These are phyloP conservation scores for Inonotus obliquus DNA, from an alignment of 1,284 basidiomycete genomes.

Conservation along the genomic window DNA sequence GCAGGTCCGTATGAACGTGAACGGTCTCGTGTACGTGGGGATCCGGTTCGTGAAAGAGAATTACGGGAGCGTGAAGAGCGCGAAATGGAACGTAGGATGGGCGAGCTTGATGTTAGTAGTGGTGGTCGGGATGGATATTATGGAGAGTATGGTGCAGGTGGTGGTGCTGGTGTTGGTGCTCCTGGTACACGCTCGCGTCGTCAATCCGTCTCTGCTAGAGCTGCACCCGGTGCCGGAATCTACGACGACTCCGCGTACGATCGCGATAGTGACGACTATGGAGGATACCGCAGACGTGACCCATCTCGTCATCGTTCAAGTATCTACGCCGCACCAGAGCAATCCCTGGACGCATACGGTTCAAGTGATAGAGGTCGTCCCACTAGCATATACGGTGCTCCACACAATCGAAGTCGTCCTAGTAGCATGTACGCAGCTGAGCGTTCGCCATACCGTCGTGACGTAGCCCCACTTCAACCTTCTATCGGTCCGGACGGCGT, in stretches of 20 bases:
- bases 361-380: background rate
- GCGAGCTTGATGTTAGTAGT: slow-evolving; percentile 16
- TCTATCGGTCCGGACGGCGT: slow-evolving; percentile 13
- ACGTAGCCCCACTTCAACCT: slow-evolving; percentile 7
- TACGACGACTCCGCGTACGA: slow-evolving; percentile 20
- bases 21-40: slow-evolving; percentile 1
- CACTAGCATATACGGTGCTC: background rate
- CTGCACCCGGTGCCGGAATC: background rate
- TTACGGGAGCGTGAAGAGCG: slow-evolving; percentile 13
- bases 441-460: slow-evolving; percentile 17
- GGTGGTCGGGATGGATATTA: slow-evolving; percentile 10
- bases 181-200: slow-evolving; percentile 16
- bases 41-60: slow-evolving; percentile 1
- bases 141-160: slow-evolving; percentile 14
- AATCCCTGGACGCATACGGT: background rate
- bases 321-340: slow-evolving; percentile 8
- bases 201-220: slow-evolving; percentile 9
- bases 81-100: slow-evolving; percentile 18
- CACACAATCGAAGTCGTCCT: slow-evolving; percentile 3
- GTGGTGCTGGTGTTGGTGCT: no score
- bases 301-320: slow-evolving; percentile 1
- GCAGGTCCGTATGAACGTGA: slow-evolving; percentile 13
- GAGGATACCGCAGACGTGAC: background rate
- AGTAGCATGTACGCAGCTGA: slow-evolving; percentile 21
- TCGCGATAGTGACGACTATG: slow-evolving; percentile 14